Base-by-base conservation (phyloP, 2,329 filamentous ascomycete genomes). In the Nakataea oryzae region DNA sequence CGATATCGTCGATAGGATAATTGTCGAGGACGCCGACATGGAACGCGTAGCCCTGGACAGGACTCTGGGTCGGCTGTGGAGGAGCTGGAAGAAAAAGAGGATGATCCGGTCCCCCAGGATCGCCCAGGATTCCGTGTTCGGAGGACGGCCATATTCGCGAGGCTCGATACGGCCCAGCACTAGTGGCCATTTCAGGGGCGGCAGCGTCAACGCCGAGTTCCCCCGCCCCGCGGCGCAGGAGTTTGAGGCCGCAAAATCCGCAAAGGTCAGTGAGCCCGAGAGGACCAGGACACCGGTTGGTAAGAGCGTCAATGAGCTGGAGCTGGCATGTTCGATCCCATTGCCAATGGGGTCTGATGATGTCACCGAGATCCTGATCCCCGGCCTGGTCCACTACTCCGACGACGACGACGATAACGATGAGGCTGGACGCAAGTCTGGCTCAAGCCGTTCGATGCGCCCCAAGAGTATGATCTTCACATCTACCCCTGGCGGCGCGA, bases 41-140 rank as follows among this genome's bases (percentile, higher is more conserved):
- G 95, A 97, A 71, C 91, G 93, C 67, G 85, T 97, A 66, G 93
- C 93, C 9, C 80, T 97, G 64, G 96, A 96, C 71, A 84, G 92
- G 63, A 93, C 91, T 2, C 78, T 99, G 1, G 95, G 95, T 26
- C 83, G 93, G 59, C 79, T 97, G 56, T 99, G 95, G 95, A 86
- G 95, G 68, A 89, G 90, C 29, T 99, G 95, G 95, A 91, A 95
- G 76, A 96, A 96, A 77, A 85, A 89, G 65, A 96, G 96, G 77
- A 85, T 89, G 65, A 81, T 90, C 67, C 84, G 90, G 63, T 81
- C 81, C 8, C 83, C 85, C 0, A 72, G 71, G 29, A 73, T 77
- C 41, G 78, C 81, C 41, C 74, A 78, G 47, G 59, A 55, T 2
- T 5, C 59, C n/a, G 26, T 55, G 9, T 61, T 54, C 17, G 41